phyloP scores from a whole-genome alignment of 805 yeast genomes.

The Wickerhamiella bombiphila region DNA sequence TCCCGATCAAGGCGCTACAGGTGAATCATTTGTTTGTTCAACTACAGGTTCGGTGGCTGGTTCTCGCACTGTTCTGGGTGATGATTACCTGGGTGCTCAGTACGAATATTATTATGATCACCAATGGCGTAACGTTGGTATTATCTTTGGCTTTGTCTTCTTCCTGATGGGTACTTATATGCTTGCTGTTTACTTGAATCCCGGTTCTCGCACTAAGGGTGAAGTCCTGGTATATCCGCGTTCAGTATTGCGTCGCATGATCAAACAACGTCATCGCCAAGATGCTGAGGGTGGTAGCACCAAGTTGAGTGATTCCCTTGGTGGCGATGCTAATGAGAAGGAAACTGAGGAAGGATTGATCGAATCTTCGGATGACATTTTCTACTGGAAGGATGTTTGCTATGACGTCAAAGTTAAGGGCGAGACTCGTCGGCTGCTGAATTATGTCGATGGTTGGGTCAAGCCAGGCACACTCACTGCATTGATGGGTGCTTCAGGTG shows the following conservation, averaged over 20 bases:
- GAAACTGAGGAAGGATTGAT: conserved; percentile 25
- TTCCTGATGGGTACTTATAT: conserved; percentile 28
- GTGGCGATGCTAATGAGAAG: conserved; percentile 17
- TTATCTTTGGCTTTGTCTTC: conserved; percentile 37
- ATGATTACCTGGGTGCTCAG: conserved; percentile 34
- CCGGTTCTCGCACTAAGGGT: conserved; percentile 22
- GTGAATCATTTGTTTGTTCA: conserved; percentile 47
- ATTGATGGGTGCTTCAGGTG: conserved; percentile 77
- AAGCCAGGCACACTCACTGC: conserved; percentile 74
- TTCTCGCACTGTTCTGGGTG: conserved; percentile 38
- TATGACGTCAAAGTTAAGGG: conserved; percentile 38
- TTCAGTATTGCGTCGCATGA: conserved; percentile 8
- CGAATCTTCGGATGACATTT: conserved; percentile 32
- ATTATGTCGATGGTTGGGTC: conserved; percentile 53
- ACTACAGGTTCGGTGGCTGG: conserved; percentile 51
- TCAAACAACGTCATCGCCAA: conserved; percentile 1
- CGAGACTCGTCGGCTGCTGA: conserved; percentile 26
- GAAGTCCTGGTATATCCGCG: conserved; percentile 22
- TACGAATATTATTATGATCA: conserved; percentile 42
- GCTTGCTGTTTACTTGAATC: conserved; percentile 18
- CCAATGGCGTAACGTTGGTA: conserved; percentile 73
- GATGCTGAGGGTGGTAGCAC: conserved; percentile 2
- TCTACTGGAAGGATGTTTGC: conserved; percentile 48
- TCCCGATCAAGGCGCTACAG: conserved; percentile 24
- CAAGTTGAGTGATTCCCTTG: not conserved